Percentiles rank a stretch among this genome's conserved stretches.
phyloP scores from a whole-genome alignment of 2,329 filamentous ascomycete species.

The Xylariaceae sp. region DNA sequence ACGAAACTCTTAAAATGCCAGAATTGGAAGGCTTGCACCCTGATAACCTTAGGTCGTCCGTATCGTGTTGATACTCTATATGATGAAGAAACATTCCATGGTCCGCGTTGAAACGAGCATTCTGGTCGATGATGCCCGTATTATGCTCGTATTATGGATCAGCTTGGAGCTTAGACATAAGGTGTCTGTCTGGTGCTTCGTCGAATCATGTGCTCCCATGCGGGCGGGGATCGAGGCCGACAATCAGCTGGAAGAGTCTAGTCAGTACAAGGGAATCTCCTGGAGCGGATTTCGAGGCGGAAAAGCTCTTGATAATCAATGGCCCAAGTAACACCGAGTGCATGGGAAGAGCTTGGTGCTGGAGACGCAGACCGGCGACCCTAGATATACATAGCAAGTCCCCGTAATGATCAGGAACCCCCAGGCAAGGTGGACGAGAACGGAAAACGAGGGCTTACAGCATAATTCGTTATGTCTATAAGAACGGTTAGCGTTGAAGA shows the following conservation, averaged over 20 bases:
- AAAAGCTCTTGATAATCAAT: background rate
- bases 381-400: background rate
- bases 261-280: conserved; percentile 13
- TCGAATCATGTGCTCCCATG: conserved; percentile 39
- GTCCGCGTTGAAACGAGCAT: background rate
- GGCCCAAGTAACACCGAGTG: background rate
- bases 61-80: conserved; percentile 1
- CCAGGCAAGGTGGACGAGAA: conserved; percentile 10
- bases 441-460: conserved; percentile 27
- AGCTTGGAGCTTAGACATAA: conserved; percentile 26
- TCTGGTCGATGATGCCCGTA: background rate
- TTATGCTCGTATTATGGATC: background rate
- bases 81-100: conserved; percentile 3
- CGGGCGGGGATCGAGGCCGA: conserved; percentile 33
- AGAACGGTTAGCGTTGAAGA: conserved; percentile 7
- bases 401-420: conserved; percentile 8
- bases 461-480: conserved; percentile 37
- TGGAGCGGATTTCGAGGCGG: background rate
- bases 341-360: background rate
- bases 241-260: conserved; percentile 32
- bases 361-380: background rate
- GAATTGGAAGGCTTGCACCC: background rate
- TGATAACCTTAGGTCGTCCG: background rate
- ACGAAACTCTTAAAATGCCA: background rate
- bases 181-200: conserved; percentile 32